phyloP scores from a whole-genome alignment of 1,284 basidiomycete genomes.

The Ceratobasidium sp. region DNA sequence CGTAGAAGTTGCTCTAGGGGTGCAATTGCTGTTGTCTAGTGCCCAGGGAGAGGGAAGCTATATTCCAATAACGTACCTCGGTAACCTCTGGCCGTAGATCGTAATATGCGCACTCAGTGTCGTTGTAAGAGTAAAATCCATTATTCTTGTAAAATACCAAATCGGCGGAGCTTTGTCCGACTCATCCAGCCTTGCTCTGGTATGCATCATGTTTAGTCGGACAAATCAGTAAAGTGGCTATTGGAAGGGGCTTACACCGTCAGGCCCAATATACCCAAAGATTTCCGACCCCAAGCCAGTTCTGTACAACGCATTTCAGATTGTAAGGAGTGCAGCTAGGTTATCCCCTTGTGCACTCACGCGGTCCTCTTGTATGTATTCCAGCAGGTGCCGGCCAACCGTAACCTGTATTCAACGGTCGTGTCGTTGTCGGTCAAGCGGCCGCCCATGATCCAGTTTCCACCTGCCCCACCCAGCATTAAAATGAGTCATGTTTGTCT shows the following conservation, averaged over 20 bases:
- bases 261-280: slow-evolving; percentile 32
- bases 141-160: slow-evolving; percentile 31
- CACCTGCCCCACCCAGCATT: neutral
- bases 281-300: slow-evolving; percentile 33
- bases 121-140: slow-evolving; percentile 35
- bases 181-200: slow-evolving; percentile 2
- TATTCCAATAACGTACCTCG: slow-evolving; percentile 16
- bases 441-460: slow-evolving; percentile 44
- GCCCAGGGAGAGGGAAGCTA: neutral
- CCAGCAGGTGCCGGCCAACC: slow-evolving; percentile 28
- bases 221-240: too few species aligned
- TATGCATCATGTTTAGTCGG: neutral
- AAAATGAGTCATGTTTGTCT: neutral
- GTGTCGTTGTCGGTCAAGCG: slow-evolving; percentile 36
- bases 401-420: slow-evolving; percentile 27
- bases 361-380: slow-evolving; percentile 36
- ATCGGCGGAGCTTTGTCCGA: neutral
- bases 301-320: neutral
- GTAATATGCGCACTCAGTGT: slow-evolving; percentile 26
- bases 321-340: neutral
- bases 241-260: slow-evolving; percentile 15
- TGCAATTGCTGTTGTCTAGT: neutral
- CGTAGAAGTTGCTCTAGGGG: slow-evolving; percentile 41
- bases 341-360: neutral
- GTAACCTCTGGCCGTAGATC: slow-evolving; percentile 36